phyloP scores from a whole-genome alignment of 768 basidiomycete species.

The Suillus sp. region DNA sequence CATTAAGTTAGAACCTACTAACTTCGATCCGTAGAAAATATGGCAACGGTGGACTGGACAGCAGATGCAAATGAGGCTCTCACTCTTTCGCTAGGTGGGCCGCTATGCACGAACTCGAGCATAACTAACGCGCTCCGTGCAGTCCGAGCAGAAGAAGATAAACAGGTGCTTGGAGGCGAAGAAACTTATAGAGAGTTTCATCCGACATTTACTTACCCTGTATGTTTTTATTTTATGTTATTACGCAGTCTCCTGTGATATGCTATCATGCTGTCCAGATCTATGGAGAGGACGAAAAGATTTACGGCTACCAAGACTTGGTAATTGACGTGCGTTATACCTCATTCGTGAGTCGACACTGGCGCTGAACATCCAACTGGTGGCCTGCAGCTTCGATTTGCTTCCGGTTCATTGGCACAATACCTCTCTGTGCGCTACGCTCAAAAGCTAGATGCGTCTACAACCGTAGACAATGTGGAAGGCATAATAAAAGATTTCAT shows the following conservation, averaged over 20 bases:
- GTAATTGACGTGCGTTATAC: conserved; percentile 68
- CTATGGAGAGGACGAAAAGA: conserved; percentile 94
- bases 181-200: conserved; percentile 72
- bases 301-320: conserved; percentile 90
- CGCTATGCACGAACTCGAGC: not conserved
- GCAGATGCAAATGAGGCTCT: conserved; percentile 78
- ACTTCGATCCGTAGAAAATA: conserved; percentile 9
- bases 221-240: conserved; percentile 35
- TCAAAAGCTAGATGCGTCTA: conserved; percentile 62
- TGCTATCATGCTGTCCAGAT: conserved; percentile 51
- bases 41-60: conserved; percentile 62
- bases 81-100: conserved; percentile 68
- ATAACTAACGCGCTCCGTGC: conserved; percentile 13
- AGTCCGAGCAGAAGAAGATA: conserved; percentile 77
- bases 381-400: conserved; percentile 66
- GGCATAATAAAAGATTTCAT: conserved; percentile 76
- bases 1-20: not conserved
- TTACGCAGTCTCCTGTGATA: not conserved
- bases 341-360: not conserved
- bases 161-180: conserved; percentile 52
- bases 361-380: conserved; percentile 7
- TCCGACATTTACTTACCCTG: conserved; percentile 93
- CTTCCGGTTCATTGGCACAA: conserved; percentile 84
- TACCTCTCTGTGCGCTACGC: conserved; percentile 72
- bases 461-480: conserved; percentile 86